A percentile compares a stretch with the other conserved stretches of the same genome.
Evolutionary conservation across 2,329 filamentous ascomycete species (phyloP).

Genomic region (Dothideomycetes sp.): DNA sequence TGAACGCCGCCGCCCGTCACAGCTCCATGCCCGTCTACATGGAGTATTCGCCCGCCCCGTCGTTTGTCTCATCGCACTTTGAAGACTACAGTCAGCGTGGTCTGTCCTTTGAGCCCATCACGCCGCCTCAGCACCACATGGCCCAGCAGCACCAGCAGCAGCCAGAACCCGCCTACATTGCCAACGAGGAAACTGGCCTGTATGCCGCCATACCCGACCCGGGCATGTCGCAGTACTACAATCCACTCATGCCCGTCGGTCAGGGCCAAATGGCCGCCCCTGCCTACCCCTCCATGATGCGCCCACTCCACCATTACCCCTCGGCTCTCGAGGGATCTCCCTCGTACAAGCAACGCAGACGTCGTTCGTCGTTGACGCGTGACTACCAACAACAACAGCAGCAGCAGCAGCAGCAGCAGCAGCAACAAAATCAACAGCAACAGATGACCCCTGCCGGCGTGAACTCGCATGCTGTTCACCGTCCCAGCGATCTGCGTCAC

Average conservation of each 20-base stretch:
- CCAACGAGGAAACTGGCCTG: constrained; percentile 92
- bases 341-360: constrained; percentile 94
- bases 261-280: constrained; percentile 73
- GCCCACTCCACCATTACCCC: constrained; percentile 66
- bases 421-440: constrained; percentile 34
- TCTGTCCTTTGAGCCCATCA: constrained; percentile 93
- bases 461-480: constrained; percentile 52
- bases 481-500: constrained; percentile 81
- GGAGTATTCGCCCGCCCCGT: constrained; percentile 95
- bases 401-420: constrained; percentile 47
- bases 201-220: constrained; percentile 94
- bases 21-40: constrained; percentile 98
- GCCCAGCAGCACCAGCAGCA: constrained; percentile 29
- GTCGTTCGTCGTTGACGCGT: constrained; percentile 88
- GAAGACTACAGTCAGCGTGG: constrained; percentile 97
- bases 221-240: constrained; percentile 64
- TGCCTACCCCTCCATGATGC: constrained; percentile 64
- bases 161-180: constrained; percentile 90
- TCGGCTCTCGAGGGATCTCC: constrained; percentile 89
- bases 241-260: constrained; percentile 84
- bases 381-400: too few relatives aligned
- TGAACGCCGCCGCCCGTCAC: constrained; percentile 61
- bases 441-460: constrained; percentile 23
- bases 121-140: constrained; percentile 85
- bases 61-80: constrained; percentile 96